phyloP scores from a whole-genome alignment of 2,329 filamentous ascomycete species.

The Calonectria ilicicola region DNA sequence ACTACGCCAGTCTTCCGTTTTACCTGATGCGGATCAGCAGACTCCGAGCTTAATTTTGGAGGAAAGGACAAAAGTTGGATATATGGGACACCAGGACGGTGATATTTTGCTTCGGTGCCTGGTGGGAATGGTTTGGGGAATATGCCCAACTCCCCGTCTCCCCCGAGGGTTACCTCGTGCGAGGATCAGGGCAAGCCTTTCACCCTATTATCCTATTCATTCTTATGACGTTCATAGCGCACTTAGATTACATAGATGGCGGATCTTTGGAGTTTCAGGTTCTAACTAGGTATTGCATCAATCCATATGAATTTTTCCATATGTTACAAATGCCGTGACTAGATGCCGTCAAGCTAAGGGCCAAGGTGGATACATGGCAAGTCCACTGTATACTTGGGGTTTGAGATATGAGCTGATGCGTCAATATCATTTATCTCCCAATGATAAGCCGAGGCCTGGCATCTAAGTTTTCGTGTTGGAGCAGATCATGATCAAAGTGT shows the following conservation, averaged over 20 bases:
- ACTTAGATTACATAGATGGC: constrained; percentile 14
- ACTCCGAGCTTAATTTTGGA: constrained; percentile 21
- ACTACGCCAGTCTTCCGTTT: constrained; percentile 30
- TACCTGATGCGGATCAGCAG: constrained; percentile 13
- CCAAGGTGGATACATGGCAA: neutral
- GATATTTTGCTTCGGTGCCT: constrained; percentile 18
- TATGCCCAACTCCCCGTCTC: constrained; percentile 1
- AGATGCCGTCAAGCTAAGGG: neutral
- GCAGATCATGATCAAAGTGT: neutral
- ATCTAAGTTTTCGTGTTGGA: neutral
- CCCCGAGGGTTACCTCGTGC: neutral
- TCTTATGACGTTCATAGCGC: constrained; percentile 4
- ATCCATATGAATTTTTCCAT: constrained; percentile 13
- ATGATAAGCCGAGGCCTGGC: too few species aligned
- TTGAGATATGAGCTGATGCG: neutral
- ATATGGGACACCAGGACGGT: constrained; percentile 22
- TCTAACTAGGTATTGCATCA: constrained; percentile 23
- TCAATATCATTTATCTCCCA: neutral
- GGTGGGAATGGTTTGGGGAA: neutral
- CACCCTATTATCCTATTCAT: neutral
- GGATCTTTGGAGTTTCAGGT: constrained; percentile 27
- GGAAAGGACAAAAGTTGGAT: constrained; percentile 36
- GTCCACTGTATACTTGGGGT: neutral
- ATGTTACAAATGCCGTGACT: neutral
- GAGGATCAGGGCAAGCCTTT: neutral